Percentiles rank a stretch among this genome's conserved stretches.
Evolutionary conservation across 352 stramenopile species (phyloP).

Genomic region (Phytopythium helicoides): DNA sequence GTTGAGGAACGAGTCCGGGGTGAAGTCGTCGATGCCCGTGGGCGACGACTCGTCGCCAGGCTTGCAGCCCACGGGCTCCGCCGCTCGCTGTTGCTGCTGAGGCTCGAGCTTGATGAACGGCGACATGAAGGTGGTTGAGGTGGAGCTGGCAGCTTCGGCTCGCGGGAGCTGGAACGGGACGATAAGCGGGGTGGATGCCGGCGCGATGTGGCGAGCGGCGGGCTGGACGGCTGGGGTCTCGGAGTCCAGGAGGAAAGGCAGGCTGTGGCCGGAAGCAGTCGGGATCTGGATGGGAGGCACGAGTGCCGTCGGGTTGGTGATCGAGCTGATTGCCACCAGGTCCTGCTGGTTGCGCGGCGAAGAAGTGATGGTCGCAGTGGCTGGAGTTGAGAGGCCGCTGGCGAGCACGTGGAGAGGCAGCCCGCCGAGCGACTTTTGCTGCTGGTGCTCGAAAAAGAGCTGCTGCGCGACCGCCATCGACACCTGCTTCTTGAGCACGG

Average conservation of each 20-base stretch:
- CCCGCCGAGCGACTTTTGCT: conserved; percentile 64
- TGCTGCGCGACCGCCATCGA: conserved; percentile 77
- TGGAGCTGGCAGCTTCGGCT: background rate
- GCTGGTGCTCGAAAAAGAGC: conserved; percentile 78
- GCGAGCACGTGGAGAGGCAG: conserved; percentile 30
- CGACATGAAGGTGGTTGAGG: background rate
- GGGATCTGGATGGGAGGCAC: conserved; percentile 47
- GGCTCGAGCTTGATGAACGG: conserved; percentile 8
- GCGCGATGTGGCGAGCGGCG: conserved; percentile 5
- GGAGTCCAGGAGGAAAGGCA: conserved; percentile 1
- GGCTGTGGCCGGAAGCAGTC: conserved; percentile 7
- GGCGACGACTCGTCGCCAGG: conserved; percentile 27
- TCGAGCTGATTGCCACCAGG: background rate
- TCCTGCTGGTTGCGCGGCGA: background rate
- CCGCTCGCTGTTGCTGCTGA: conserved; percentile 7
- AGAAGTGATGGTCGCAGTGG: background rate
- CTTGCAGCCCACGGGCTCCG: conserved; percentile 2
- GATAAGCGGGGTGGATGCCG: conserved; percentile 7
- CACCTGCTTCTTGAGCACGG: conserved; percentile 80
- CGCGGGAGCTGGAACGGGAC: conserved; percentile 16
- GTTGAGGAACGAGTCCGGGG: conserved; percentile 43
- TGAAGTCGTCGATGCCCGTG: conserved; percentile 67
- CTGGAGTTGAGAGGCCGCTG: background rate
- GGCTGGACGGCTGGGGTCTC: background rate
- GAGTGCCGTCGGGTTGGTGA: conserved; percentile 15